Evolutionary conservation across 2,329 filamentous ascomycete species (phyloP).

Genomic region (Samsoniella hepiali): DNA sequence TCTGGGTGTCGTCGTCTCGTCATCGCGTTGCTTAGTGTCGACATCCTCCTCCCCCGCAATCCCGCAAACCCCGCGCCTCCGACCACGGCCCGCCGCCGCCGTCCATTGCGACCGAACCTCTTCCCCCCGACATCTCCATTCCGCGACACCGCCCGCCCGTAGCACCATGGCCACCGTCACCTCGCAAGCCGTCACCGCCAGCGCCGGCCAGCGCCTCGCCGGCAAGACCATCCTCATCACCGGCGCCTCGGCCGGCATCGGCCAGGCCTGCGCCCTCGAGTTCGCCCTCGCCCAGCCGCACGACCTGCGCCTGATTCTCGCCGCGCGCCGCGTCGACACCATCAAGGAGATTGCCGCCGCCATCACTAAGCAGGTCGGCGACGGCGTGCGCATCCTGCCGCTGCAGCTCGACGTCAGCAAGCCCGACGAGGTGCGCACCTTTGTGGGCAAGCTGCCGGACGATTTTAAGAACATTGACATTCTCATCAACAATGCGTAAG

Average conservation of each 20-base stretch:
- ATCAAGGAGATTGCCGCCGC: slow-evolving; percentile 73
- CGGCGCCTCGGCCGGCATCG: slow-evolving; percentile 91
- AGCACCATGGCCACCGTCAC: slow-evolving; percentile 39
- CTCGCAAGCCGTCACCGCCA: slow-evolving; percentile 44
- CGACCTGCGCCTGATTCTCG: slow-evolving; percentile 78
- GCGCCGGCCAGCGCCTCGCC: slow-evolving; percentile 76
- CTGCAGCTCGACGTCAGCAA: slow-evolving; percentile 86
- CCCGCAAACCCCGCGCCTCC: neutral
- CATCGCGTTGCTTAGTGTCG: slow-evolving; percentile 18
- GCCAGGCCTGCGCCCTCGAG: slow-evolving; percentile 77
- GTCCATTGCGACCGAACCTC: neutral
- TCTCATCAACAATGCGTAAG: slow-evolving; percentile 93
- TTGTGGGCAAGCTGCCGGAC: slow-evolving; percentile 70
- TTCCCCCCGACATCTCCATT: neutral
- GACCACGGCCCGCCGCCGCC: neutral
- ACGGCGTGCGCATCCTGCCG: slow-evolving; percentile 76
- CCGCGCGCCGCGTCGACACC: slow-evolving; percentile 78
- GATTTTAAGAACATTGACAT: slow-evolving; percentile 85
- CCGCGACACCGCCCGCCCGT: slow-evolving; percentile 6
- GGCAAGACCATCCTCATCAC: slow-evolving; percentile 93
- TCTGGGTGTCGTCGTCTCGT: slow-evolving; percentile 18
- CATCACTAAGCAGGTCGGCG: slow-evolving; percentile 72
- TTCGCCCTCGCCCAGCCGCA: slow-evolving; percentile 83
- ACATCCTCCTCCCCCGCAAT: slow-evolving; percentile 16
- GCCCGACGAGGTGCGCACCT: slow-evolving; percentile 66